phyloP scores from a whole-genome alignment of 1,284 basidiomycete genomes.

The Xerocomus nothofagi region DNA sequence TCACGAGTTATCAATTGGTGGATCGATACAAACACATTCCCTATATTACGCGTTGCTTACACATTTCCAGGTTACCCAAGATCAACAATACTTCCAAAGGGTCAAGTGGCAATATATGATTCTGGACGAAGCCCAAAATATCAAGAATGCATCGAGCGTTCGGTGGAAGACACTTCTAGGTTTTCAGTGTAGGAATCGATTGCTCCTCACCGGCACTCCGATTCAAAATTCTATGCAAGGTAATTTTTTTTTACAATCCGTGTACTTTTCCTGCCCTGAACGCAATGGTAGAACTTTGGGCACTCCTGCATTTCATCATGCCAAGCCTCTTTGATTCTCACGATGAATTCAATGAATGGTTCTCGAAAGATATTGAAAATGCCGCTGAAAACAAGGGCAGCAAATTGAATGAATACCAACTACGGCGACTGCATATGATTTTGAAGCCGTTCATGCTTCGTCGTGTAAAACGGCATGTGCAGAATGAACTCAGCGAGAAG shows the following conservation, averaged over 20 bases:
- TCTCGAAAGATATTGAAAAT: conserved; percentile 99
- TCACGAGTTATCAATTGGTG: conserved; percentile 97
- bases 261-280: conserved; percentile 10
- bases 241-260: conserved; percentile 36
- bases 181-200: conserved; percentile 94
- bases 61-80: conserved; percentile 77
- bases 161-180: conserved; percentile 98
- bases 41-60: conserved; percentile 8
- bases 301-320: conserved; percentile 99
- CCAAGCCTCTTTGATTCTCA: conserved; percentile 98
- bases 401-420: conserved; percentile 93
- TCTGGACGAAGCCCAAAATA: conserved; percentile 98
- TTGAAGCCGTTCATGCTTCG: conserved; percentile 99
- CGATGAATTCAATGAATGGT: conserved; percentile 99
- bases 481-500: conserved; percentile 99
- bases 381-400: conserved; percentile 89
- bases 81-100: conserved; percentile 97
- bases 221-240: conserved; percentile 99
- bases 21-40: conserved; percentile 25
- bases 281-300: conserved; percentile 86
- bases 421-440: conserved; percentile 97
- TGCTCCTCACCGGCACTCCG: conserved; percentile 95
- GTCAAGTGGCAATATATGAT: conserved; percentile 99
- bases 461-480: conserved; percentile 97
- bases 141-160: conserved; percentile 97